These are phyloP conservation scores for Leccinum sublutescens DNA, from an alignment of 768 basidiomycete species.

Conservation along the genomic window DNA sequence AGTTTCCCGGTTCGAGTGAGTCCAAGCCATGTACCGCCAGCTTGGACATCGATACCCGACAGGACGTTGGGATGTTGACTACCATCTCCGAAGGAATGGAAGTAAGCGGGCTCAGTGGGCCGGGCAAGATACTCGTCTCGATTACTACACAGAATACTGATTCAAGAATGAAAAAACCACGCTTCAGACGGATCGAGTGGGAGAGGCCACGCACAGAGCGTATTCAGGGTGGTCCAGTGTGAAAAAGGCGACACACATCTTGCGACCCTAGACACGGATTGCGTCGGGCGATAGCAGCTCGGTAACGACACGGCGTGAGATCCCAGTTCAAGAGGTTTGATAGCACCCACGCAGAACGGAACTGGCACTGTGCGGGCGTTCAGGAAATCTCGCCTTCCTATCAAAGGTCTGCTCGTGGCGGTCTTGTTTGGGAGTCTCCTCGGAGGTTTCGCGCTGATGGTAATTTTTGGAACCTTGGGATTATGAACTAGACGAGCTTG, in stretches of 20 bases:
- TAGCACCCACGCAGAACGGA: slow-evolving; percentile 3
- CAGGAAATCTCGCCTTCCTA: background rate
- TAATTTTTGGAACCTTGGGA: background rate
- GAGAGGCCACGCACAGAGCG: slow-evolving; percentile 54
- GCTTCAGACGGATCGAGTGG: background rate
- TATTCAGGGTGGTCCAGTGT: slow-evolving; percentile 74
- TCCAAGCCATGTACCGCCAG: slow-evolving; percentile 85
- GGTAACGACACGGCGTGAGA: slow-evolving; percentile 1
- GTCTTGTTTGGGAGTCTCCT: slow-evolving; percentile 10
- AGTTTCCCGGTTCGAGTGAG: slow-evolving; percentile 62
- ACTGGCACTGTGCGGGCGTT: background rate
- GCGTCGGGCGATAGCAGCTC: background rate
- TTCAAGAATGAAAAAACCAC: slow-evolving; percentile 5
- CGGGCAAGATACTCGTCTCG: slow-evolving; percentile 72
- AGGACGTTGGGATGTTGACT: slow-evolving; percentile 42
- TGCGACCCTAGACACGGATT: background rate
- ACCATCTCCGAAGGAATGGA: slow-evolving; percentile 58
- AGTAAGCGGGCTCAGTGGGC: slow-evolving; percentile 63
- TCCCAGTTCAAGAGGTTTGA: background rate
- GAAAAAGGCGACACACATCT: slow-evolving; percentile 82
- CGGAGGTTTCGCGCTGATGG: slow-evolving; percentile 5
- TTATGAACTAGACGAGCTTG: slow-evolving; percentile 1
- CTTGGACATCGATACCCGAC: slow-evolving; percentile 70
- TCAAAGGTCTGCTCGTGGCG: slow-evolving; percentile 6
- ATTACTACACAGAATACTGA: slow-evolving; percentile 71